Evolutionary conservation across 1,139 yeast genomes (phyloP), one percentile per base, ranked within the genome.

Genomic region (Zhuliangozyma blackwelliae): DNA sequence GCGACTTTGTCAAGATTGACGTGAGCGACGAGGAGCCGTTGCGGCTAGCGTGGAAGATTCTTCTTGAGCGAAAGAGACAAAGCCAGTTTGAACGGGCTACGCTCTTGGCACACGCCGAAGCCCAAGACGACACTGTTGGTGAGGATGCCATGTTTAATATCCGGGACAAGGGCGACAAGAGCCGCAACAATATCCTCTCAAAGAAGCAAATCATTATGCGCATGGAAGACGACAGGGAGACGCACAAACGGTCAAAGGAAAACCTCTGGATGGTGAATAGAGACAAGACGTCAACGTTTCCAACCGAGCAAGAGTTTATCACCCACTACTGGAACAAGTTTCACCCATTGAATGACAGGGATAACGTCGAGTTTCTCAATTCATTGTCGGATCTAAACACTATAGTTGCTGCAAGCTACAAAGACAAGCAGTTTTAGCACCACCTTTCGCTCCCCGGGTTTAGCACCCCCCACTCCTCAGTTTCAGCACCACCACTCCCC

Each of bases 221-320:
- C 41, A 85, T 88, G 79, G 95, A 88, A 54, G 92, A 84, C 44
- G 96, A 88, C 54, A 64, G 96, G 46, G 96, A 88, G 54, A 67
- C 92, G 7, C 88, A 84, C 48, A 88, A 88, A 53, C 71, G 85
- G 41, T 75, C 83, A 11, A 85, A 87, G 48, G 96, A 88, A 51
- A 74, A 69, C 20, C 63, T 81, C 26, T 86, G 95, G 95, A 75
- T 78, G 10, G 79, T 83, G 0, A 69, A 69, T 23, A 55, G 85
- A 41, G 72, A 74, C 12, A 65, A 65, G 37, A 66, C 65, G 5
- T 35, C 57, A 1, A 55, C 43, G 30, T 55, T 52, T 25, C 60
- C 72, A 5, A 65, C 72, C 1, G 75, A 72, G 36, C 66, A 64
- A 3, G 95, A 86, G 52, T 85, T 86, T 49, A 63, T 72, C 25